Conservation (phyloP, 345 rosid genomes). For the Euphorbia peplus region DNA sequence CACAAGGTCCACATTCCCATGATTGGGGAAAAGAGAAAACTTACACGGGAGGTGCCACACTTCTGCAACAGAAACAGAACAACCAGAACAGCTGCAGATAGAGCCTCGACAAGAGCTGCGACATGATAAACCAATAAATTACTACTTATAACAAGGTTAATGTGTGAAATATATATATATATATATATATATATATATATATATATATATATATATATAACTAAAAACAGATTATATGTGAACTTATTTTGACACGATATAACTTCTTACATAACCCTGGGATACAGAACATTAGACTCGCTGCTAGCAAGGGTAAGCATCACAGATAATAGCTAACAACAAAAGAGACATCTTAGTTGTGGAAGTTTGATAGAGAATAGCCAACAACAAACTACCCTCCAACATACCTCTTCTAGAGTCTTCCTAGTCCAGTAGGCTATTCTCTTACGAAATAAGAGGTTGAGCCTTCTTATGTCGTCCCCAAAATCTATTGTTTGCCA, state of each 20-base stretch:
- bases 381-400: no score
- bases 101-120: conserved; percentile 72
- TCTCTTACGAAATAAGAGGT: neutral
- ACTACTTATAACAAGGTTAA: neutral
- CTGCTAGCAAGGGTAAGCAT: neutral
- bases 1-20: conserved; percentile 80
- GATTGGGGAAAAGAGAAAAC: conserved; percentile 83
- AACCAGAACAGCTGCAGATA: conserved; percentile 65
- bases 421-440: no score
- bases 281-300: neutral
- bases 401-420: no score
- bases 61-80: conserved; percentile 73
- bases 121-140: conserved; percentile 14
- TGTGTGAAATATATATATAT: no score
- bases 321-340: neutral
- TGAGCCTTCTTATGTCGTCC: neutral
- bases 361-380: no score
- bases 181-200: no score
- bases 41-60: conserved; percentile 78
- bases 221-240: neutral
- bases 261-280: neutral
- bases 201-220: no score
- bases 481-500: neutral
- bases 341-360: neutral
- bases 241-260: neutral